phyloP scores from a whole-genome alignment of 2,329 filamentous ascomycete genomes.

The Fusarium brevicatenulatum region DNA sequence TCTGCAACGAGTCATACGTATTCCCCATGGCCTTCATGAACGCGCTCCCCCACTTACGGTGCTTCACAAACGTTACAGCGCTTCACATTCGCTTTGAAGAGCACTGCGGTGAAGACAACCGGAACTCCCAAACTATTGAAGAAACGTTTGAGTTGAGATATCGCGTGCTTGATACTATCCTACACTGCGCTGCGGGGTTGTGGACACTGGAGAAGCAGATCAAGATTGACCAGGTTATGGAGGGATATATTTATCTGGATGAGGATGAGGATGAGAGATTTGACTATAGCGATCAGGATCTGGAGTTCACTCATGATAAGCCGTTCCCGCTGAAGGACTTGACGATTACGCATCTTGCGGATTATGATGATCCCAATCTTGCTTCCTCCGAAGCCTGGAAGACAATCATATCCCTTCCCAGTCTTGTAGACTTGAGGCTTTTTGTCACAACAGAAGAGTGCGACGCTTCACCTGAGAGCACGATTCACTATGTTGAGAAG shows the following conservation, averaged over 20 bases:
- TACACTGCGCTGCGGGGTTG: conserved; percentile 20
- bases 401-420: neutral
- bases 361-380: neutral
- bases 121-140: fast-evolving
- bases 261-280: neutral
- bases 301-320: neutral
- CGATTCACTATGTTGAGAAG: neutral
- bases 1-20: neutral
- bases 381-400: conserved; percentile 3
- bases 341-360: conserved; percentile 25
- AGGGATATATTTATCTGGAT: neutral
- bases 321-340: conserved; percentile 12
- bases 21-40: conserved; percentile 3
- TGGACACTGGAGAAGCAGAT: conserved; percentile 23
- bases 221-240: neutral
- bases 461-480: neutral
- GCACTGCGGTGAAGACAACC: neutral
- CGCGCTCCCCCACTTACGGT: neutral
- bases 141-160: conserved; percentile 21
- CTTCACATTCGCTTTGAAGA: conserved; percentile 18
- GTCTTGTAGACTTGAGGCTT: conserved; percentile 7
- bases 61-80: neutral
- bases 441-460: neutral
- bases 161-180: conserved; percentile 26
- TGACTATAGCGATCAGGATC: neutral